Percentiles rank a stretch among this genome's conserved stretches.
phyloP scores from a whole-genome alignment of 2,329 filamentous ascomycete species.

The Phialophora expanda region DNA sequence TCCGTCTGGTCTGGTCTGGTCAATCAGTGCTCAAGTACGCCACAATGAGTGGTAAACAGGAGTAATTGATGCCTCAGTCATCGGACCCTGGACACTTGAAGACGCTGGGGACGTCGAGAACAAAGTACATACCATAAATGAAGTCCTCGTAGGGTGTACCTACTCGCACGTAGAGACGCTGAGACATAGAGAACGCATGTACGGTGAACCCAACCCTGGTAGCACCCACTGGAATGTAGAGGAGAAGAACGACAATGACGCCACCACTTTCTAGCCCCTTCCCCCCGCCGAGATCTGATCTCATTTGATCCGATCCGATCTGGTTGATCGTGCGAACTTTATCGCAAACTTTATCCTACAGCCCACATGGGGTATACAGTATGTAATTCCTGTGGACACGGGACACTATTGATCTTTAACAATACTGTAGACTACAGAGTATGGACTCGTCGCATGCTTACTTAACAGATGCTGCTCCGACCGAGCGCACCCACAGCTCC shows the following conservation, averaged over 20 bases:
- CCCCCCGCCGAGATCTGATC: background rate
- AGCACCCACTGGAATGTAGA: background rate
- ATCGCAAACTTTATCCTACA: constrained; percentile 1
- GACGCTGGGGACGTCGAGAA: background rate
- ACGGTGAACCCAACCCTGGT: background rate
- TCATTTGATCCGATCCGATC: background rate
- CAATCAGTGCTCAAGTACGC: background rate
- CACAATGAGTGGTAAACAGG: background rate
- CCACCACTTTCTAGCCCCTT: background rate
- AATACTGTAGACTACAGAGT: no score
- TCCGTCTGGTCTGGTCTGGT: background rate
- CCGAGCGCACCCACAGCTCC: no score
- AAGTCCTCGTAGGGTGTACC: no score
- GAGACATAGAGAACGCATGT: background rate
- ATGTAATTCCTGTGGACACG: no score
- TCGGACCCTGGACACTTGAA: no score
- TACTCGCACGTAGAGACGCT: no score
- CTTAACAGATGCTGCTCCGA: no score
- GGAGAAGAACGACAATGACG: background rate
- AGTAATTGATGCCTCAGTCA: background rate
- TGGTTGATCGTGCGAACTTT: background rate
- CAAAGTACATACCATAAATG: no score
- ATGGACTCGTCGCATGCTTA: no score
- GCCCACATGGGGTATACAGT: background rate
- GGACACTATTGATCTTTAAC: no score